phyloP scores from a whole-genome alignment of 2,329 filamentous ascomycete species.

The Colletotrichum endophyticum region DNA sequence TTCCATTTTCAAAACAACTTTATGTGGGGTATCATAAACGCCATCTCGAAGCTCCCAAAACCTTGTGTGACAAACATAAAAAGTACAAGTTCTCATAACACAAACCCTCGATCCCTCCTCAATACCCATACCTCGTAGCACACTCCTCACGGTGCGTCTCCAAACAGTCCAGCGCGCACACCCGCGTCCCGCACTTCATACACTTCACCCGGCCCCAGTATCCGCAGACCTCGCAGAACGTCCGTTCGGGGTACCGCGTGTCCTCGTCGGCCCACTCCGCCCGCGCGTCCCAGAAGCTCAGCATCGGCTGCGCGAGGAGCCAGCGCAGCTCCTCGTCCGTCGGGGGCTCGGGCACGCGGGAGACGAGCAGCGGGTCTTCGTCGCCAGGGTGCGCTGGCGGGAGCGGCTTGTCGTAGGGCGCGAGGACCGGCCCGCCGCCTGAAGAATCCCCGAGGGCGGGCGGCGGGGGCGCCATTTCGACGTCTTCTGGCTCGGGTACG shows the following conservation, averaged over 20 bases:
- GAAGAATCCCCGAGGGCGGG: background rate
- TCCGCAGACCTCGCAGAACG: constrained; percentile 81
- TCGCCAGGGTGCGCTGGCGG: constrained; percentile 53
- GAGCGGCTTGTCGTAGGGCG: constrained; percentile 34
- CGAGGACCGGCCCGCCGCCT: constrained; percentile 31
- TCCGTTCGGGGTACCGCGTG: constrained; percentile 59
- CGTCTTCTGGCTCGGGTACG: constrained; percentile 26
- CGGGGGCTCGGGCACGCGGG: constrained; percentile 62
- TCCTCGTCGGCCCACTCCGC: constrained; percentile 48
- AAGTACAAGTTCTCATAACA: background rate
- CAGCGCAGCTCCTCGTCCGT: constrained; percentile 66
- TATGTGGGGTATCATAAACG: background rate
- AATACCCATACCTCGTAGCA: constrained; percentile 66
- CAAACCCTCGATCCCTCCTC: constrained; percentile 3
- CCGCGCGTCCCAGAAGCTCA: constrained; percentile 71
- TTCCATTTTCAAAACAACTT: background rate
- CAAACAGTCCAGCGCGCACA: constrained; percentile 80
- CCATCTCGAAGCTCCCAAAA: background rate
- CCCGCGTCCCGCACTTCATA: constrained; percentile 76
- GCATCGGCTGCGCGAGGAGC: constrained; percentile 66
- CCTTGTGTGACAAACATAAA: background rate
- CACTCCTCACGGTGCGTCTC: constrained; percentile 75
- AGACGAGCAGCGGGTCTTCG: constrained; percentile 61
- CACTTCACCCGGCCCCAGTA: constrained; percentile 82
- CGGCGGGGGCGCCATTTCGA: constrained; percentile 46